A percentile compares a stretch with the other conserved stretches of the same genome.
Evolutionary conservation across 2,329 filamentous ascomycete species (phyloP).

Genomic region (Aphanocladium album): DNA sequence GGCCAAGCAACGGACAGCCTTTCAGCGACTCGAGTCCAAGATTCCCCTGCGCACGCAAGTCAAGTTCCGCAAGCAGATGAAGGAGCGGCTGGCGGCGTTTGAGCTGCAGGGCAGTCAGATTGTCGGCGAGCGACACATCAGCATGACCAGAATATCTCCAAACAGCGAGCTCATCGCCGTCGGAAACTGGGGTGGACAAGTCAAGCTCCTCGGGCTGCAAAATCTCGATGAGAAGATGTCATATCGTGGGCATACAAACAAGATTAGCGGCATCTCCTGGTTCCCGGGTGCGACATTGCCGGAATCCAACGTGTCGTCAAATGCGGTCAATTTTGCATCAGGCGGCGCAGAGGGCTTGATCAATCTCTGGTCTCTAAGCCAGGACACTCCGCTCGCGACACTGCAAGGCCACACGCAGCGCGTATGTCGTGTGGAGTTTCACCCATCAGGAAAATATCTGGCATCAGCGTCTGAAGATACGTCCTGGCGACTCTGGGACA

Average conservation of each 20-base stretch:
- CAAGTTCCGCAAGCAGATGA: conserved; percentile 84
- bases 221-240: conserved; percentile 71
- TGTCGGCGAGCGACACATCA: conserved; percentile 83
- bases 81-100: conserved; percentile 74
- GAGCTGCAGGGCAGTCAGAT: conserved; percentile 93
- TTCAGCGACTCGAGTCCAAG: conserved; percentile 73
- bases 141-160: conserved; percentile 86
- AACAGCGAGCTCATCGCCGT: conserved; percentile 78
- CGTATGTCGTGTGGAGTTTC: conserved; percentile 89
- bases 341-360: conserved; percentile 85
- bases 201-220: conserved; percentile 81
- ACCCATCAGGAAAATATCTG: conserved; percentile 83
- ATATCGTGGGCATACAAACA: conserved; percentile 79
- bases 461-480: conserved; percentile 94
- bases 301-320: conserved; percentile 63
- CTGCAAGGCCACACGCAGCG: conserved; percentile 79
- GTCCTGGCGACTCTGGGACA: conserved; percentile 95
- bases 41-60: conserved; percentile 88
- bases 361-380: conserved; percentile 82
- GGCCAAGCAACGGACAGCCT: conserved; percentile 69
- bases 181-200: conserved; percentile 87
- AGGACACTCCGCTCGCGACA: conserved; percentile 79
- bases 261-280: conserved; percentile 89
- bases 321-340: conserved; percentile 78
- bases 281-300: conserved; percentile 74